Evolutionary conservation across 1,139 yeast species (phyloP).

Genomic region (Debaryomyces udenii): DNA sequence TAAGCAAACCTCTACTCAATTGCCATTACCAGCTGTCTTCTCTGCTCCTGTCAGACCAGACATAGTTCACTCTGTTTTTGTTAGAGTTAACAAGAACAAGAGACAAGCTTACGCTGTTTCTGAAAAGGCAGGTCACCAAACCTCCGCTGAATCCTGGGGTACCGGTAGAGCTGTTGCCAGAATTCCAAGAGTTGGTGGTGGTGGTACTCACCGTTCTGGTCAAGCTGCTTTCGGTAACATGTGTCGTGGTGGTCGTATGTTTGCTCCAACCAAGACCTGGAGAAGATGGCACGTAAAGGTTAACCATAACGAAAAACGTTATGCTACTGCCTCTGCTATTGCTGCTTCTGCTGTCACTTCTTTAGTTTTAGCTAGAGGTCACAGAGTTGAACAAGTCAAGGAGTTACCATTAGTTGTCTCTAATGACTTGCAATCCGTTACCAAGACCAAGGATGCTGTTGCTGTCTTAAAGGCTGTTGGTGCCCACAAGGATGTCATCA

Average conservation of each 20-base stretch:
- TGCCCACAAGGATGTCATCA: constrained; percentile 97
- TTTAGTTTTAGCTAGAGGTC: constrained; percentile 99
- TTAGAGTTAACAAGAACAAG: constrained; percentile 99
- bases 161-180: constrained; percentile 99
- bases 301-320: constrained; percentile 99
- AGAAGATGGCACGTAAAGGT: constrained; percentile 99
- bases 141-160: constrained; percentile 99
- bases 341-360: constrained; percentile 99
- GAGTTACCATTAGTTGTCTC: constrained; percentile 99
- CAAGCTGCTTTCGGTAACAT: constrained; percentile 99
- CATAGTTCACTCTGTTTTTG: constrained; percentile 97
- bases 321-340: constrained; percentile 99
- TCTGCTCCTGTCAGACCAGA: constrained; percentile 99
- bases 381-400: constrained; percentile 97
- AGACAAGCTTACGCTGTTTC: constrained; percentile 99
- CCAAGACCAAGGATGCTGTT: constrained; percentile 98
- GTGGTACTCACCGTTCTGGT: constrained; percentile 99
- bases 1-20: constrained; percentile 79
- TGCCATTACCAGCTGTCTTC: constrained; percentile 98
- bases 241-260: constrained; percentile 99
- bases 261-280: constrained; percentile 99
- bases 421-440: constrained; percentile 87
- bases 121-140: constrained; percentile 99
- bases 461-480: constrained; percentile 98
- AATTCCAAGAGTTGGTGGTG: constrained; percentile 99